Evolutionary conservation across 2,329 filamentous ascomycete genomes (phyloP).

Genomic region (Epichloe gansuensis): DNA sequence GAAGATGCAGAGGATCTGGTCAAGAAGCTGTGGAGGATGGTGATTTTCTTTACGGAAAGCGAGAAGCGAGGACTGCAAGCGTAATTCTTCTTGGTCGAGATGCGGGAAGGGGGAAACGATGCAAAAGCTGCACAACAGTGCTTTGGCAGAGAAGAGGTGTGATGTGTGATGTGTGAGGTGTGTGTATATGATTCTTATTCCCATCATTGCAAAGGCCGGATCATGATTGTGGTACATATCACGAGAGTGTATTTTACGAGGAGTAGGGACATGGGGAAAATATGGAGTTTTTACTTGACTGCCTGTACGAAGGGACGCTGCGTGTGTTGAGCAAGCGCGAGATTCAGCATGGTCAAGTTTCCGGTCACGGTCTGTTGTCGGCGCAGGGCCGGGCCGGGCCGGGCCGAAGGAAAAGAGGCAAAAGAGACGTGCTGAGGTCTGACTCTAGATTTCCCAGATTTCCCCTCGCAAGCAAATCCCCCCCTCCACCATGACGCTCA

Average conservation of each 20-base stretch:
- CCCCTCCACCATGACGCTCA: no score
- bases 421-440: background rate
- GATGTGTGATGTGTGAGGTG: background rate
- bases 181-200: background rate
- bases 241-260: background rate
- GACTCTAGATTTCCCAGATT: background rate
- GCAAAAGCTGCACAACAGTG: background rate
- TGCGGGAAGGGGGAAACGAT: background rate
- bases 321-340: background rate
- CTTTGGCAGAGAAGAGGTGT: background rate
- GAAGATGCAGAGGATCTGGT: constrained; percentile 90
- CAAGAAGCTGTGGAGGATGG: constrained; percentile 96
- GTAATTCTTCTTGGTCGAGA: background rate
- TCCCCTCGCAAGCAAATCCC: background rate
- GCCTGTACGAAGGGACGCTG: background rate
- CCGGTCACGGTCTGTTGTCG: background rate
- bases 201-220: background rate
- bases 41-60: constrained; percentile 93
- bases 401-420: background rate
- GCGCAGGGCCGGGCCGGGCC: background rate
- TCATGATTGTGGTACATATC: background rate
- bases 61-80: constrained; percentile 73
- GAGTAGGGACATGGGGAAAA: background rate
- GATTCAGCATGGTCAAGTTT: background rate
- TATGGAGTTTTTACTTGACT: background rate